Evolutionary conservation across 192 early-diverging fungal species (phyloP), one percentile per base, ranked within the genome.

Genomic region (Umbelopsis ramanniana): DNA sequence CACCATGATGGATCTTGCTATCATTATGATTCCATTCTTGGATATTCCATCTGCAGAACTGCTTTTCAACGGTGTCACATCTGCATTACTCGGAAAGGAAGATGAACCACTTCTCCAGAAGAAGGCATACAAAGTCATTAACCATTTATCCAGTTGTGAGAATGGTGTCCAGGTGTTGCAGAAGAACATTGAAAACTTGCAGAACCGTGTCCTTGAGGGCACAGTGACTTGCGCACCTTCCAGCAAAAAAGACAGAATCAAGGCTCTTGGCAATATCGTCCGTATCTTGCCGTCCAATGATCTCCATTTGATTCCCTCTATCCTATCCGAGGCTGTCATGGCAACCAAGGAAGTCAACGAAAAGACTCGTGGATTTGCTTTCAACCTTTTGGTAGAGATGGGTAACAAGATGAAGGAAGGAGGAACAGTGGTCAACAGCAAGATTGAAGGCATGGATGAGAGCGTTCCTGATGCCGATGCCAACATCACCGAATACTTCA

Each of bases 321-420:
- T 93, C 45, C 76, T 99, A 23, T 93, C 95, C 2, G 97, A 99
- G 79, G 94, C 90, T 52, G 97, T 99, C 66, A 78, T 98, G 19
- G 86, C 89, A 33, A 96, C 95, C 50, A 99, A 99, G 83, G 97
- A 98, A 74, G 88, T 88, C 6, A 96, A 91, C 60, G 96, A 98
- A 82, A 93, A 93, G 74, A 88, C 93, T 6, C 89, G 97, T 33
- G 80, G 80, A 37, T 82, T 89, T 24, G 93, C 94, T 1, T 98
- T 93, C 76, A 93, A 94, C 14, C 87, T 93, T 24, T 78, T 97
- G 60, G 90, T 98, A 0, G 85, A 87, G 7, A 95, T 99, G 95
- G 97, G 94, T 19, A 81, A 85, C 63, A 93, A 92, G 72, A 99
- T 99, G 97, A 84, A 84, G 52, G 84, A 83, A 67, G 92, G 90